Percentiles rank a stretch among this genome's conserved stretches.
Conservation (phyloP, 345 rosid species). For the Linum trigynum region DNA sequence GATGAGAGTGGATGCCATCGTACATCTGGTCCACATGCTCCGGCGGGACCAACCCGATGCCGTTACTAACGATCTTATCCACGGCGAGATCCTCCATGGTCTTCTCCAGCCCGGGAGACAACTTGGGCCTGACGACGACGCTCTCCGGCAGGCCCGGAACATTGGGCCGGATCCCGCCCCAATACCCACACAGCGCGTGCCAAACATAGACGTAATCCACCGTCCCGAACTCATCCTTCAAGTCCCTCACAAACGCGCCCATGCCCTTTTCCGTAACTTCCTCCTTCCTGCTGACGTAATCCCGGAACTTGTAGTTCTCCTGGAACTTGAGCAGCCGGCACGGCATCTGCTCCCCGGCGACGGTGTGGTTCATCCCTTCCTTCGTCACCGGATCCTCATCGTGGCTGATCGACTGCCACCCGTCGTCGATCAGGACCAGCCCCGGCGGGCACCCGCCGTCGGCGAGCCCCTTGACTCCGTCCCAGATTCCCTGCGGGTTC, state of each 20-base stretch:
- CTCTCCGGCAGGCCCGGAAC: constrained; percentile 55
- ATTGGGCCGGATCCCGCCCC: constrained; percentile 85
- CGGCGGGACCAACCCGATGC: constrained; percentile 69
- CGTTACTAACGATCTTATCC: constrained; percentile 65
- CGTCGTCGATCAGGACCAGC: constrained; percentile 83
- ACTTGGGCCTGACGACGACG: constrained; percentile 35
- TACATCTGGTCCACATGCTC: constrained; percentile 57
- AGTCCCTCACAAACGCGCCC: constrained; percentile 69
- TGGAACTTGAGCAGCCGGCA: constrained; percentile 70
- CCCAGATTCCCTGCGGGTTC: constrained; percentile 65
- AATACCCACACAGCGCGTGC: constrained; percentile 95
- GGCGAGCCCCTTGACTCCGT: constrained; percentile 64
- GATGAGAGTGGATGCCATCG: constrained; percentile 75
- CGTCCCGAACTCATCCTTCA: constrained; percentile 61
- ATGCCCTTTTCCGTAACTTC: constrained; percentile 40
- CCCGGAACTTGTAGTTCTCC: constrained; percentile 79
- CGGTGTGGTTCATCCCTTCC: constrained; percentile 64
- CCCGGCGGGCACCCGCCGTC: constrained; percentile 97
- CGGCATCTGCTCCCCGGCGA: constrained; percentile 97
- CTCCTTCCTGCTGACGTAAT: constrained; percentile 42
- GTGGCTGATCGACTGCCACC: constrained; percentile 87
- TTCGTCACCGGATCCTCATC: constrained; percentile 59
- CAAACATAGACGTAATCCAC: constrained; percentile 83
- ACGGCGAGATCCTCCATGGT: constrained; percentile 95
- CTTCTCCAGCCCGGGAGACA: constrained; percentile 60